Evolutionary conservation across 2,329 filamentous ascomycete genomes (phyloP), one percentile per base, ranked within the genome.

Genomic region (Ophiosphaerella korrae): DNA sequence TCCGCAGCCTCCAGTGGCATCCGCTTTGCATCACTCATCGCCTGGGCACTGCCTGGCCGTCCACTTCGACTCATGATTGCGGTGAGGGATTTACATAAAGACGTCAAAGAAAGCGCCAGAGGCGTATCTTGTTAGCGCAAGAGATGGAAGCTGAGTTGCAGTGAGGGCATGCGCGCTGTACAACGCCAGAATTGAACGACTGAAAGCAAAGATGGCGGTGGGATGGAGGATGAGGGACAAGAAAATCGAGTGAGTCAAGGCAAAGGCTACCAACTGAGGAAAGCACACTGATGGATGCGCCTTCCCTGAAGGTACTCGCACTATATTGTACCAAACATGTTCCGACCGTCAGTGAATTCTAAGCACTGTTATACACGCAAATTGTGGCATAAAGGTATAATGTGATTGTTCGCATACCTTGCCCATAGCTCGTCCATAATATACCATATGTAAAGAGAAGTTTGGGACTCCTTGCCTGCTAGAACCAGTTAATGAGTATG

Each of bases 1-100:
- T 64, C 62, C 12, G 55, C 62, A 2, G 62, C 55, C 31, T 53
- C 51, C 26, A 62, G 60, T 8, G 63, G 50, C 45, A 63, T 56
- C 8, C 60, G 57, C 16, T 39, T 36, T 3, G 26, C 14, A 7
- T 34, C 36, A 26, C n/a, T n/a, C 24, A 24, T 14, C 34, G 12
- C n/a, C 21, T 40, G 44, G 12, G 44, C 24, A 29, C 44, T 40
- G n/a, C 44, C 14, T 12, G 44, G 44, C 6, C 38, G 29, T n/a
- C 34, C 31, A 18, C 38, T 38, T 21, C 31, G 45, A 37, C 45
- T 58, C 55, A 58, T 58, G 45, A 21, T 29, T 32, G 32, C 26
- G 7, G 26, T 9, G 26, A 29, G 26, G 3, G 26, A 3, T 29
- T 8, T 43, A 21, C 18, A 21, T 21, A 21, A 21, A 21, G 18